Base-by-base conservation (phyloP, 2,329 filamentous ascomycete species). In the Penicillium concentricum region DNA sequence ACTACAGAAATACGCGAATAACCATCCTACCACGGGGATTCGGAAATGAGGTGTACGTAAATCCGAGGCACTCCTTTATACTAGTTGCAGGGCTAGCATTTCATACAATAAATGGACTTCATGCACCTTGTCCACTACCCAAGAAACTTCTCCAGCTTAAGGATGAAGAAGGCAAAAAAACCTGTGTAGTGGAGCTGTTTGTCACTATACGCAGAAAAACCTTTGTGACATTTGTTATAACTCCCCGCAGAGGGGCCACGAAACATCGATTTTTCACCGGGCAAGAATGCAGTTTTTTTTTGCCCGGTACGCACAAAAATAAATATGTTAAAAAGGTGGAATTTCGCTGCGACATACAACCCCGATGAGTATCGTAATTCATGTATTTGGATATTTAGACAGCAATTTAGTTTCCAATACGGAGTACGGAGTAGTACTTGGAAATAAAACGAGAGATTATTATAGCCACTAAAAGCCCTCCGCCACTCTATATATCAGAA, bases 111-210 rank as follows among this genome's bases (percentile, higher is more conserved):
- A n/a, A n/a, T 52, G 57, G 50, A 42, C 39, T 61, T 63, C 46
- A 61, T 51, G 60, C 60, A 57, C 44, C 59, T 65, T 59, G 64
- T 66, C 56, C 54, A 64, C 65, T 51, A 67, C 65, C 65, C 54
- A 37, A 34, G 53, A 63, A 56, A 32, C 20, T 53, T 48, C 43
- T 24, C 30, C 30, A 56, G 37, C 64, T 66, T 62, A 66, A 66
- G 60, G 62, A 63, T 39, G 22, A 39, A 52, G 44, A 52, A 44
- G 18, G 37, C 43, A 49, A 58, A 60, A 61, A 58, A 53, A 62
- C 32, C 56, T 55, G 58, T 18, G 35, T 51, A 45, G 64, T 64
- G 64, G 61, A 60, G 57, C 53, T 47, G 51, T 62, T 59, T 47
- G 28, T 52, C 55, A 61, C 57, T 56, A 43, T 45, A 57, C 38